Evolutionary conservation across 768 basidiomycete genomes (phyloP), one percentile per base, ranked within the genome.

Genomic region (Mrakia gelida): DNA sequence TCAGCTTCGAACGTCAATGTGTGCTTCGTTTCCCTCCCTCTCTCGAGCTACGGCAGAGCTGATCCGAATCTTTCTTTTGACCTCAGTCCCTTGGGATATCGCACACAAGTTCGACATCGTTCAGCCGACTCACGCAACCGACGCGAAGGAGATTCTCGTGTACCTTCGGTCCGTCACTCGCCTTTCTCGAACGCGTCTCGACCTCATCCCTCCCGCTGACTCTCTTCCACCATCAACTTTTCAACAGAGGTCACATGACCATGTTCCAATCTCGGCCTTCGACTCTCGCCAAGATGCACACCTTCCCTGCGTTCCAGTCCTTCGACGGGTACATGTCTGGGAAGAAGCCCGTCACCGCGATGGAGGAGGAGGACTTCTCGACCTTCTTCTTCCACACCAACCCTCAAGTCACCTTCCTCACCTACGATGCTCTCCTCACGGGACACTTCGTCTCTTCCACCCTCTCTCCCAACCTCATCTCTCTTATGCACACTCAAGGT

Each of bases 301-400:
- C 62, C 38, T 78, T 78, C 54, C 77, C 77, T 32, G 63, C 49
- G 0, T 68, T 78, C 49, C 63, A 45, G 15, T 56, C 63, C 15
- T 52, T 23, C 54, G 52, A 67, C 3, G 34, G 41, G 15, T 78
- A 72, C 54, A 30, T 74, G 30, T 56, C 16, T 0, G 63, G 77
- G 34, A 68, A 73, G 30, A 61, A 68, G 54, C 73, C 73, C 26
- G 38, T 61, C 15, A 11, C 77, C 10, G 77, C 70, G 16, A 77
- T 77, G 71, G 77, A 78, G 67, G 77, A 78, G 30, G 72, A 78
- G 30, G 77, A 78, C 62, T 78, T 73, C 41, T 67, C 72, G 16
- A 78, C 72, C 11, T 49, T 49, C 72, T 38, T 74, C 72, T 78
- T 78, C 61, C 63, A 73, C 67, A 18, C 62, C 28, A 38, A 56